Evolutionary conservation across 177 flowering plant genomes (phyloP), one percentile per base, ranked within the genome.

Genomic region (Tripterygium wilfordii): DNA sequence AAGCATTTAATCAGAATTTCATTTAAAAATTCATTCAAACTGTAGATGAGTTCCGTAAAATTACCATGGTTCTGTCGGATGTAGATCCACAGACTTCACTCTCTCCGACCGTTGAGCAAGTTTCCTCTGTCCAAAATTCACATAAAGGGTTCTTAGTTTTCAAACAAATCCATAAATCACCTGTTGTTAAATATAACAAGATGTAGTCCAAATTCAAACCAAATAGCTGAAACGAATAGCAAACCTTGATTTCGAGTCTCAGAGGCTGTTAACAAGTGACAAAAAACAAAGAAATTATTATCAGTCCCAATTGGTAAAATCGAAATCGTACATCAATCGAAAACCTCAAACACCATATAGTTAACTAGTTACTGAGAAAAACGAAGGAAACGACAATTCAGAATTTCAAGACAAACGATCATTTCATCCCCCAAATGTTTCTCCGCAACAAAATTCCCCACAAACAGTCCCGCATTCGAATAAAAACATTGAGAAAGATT

Each of bases 41-140:
- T n/a, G n/a, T n/a, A n/a, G n/a, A n/a, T n/a, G n/a, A n/a, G n/a
- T n/a, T n/a, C n/a, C n/a, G n/a, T n/a, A n/a, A n/a, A n/a, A 33
- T 68, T 77, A 91, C 98, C 98, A 91, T 91, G 98, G 98, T 62
- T 91, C 96, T 13, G 92, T 75, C 1, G 98, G 98, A 69, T 91
- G 98, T 12, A 91, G 80, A 80, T 91, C 98, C 51, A 85, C 88
- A 18, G 95, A 88, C 45, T 91, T 91, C 36, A 91, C 96, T 66
- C 96, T 77, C 39, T 88, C 96, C 14, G 98, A 91, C 62, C 95
- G 70, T 66, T 88, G 95, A 5, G 95, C 86, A 45, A 85, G 77
- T 67, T 91, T 83, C 47, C 88, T 75, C 98, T 91, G 92, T 61
- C 61, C 51, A 61, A 68, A 27, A 58, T 2, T n/a, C 35, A 16